Evolutionary conservation across 345 rosid genomes (phyloP), one percentile per base, ranked within the genome.

Genomic region (Turnera subulata): DNA sequence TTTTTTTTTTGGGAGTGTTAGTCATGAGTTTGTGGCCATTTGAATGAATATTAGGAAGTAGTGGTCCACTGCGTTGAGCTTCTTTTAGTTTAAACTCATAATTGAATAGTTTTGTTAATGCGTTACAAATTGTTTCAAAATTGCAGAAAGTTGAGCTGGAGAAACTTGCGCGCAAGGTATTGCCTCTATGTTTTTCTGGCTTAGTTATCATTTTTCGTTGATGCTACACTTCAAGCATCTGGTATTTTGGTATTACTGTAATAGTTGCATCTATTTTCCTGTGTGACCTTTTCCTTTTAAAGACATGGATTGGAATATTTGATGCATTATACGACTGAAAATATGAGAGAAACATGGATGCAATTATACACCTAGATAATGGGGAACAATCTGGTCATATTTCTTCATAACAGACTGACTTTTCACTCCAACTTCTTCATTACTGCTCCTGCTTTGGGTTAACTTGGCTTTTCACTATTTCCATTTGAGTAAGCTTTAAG

Each of bases 91-190:
- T n/a, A 35, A 19, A 6, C 15, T 53, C 37, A 32, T 40, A 40
- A 5, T 26, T 16, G 32, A 11, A 33, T 33, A 13, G 15, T 48
- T 51, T 51, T 15, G 23, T 8, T 23, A 29, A 11, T 21, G 23
- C 24, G 49, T 58, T 16, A 17, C 35, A 16, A 52, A 8, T 50
- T 38, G 23, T 39, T 55, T 57, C 56, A 20, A 45, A 39, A 3
- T 77, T 76, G 70, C 83, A 94, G 99, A 94, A 88, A 85, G 80
- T 63, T 58, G 99, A 93, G 81, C 73, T 76, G 50, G 96, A 90
- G 77, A 93, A 90, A 71, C 73, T 80, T 53, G 97, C 99, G 6
- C 79, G 81, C 58, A 83, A 87, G 97, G 99, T 93, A 78, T 61
- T 42, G 12, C 16, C n/a, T 42, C 45, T 42, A 4, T 10, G 8